Percentiles rank a stretch among this genome's conserved stretches.
Conservation (phyloP, 345 rosid species). For the Zanthoxylum bungeanum region DNA sequence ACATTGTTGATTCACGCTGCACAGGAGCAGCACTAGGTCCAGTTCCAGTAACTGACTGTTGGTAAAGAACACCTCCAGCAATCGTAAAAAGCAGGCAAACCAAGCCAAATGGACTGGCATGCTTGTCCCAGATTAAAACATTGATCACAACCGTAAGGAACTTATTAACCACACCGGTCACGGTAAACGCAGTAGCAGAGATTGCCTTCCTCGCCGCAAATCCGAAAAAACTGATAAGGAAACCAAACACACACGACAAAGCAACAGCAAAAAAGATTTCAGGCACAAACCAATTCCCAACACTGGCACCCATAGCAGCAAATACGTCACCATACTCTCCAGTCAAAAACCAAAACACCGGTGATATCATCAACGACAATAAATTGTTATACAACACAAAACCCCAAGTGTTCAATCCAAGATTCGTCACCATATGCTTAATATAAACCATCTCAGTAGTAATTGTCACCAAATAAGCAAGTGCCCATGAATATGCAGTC, state of each 20-base stretch:
- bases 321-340: conserved; percentile 74
- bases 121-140: conserved; percentile 96
- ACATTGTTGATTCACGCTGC: conserved; percentile 32
- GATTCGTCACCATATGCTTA: conserved; percentile 91
- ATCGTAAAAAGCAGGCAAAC: conserved; percentile 82
- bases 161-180: conserved; percentile 97
- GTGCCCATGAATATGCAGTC: conserved; percentile 92
- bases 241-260: conserved; percentile 87
- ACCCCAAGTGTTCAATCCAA: conserved; percentile 98
- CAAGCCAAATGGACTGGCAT: conserved; percentile 86
- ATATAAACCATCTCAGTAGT: conserved; percentile 97
- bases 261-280: conserved; percentile 68
- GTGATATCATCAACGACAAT: conserved; percentile 84
- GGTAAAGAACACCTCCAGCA: conserved; percentile 88
- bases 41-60: conserved; percentile 83
- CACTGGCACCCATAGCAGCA: conserved; percentile 46
- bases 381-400: conserved; percentile 86
- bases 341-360: conserved; percentile 85
- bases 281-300: conserved; percentile 54
- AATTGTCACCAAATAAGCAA: conserved; percentile 85
- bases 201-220: conserved; percentile 90
- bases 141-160: conserved; percentile 92
- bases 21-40: conserved; percentile 26
- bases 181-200: conserved; percentile 96
- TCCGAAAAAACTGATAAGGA: conserved; percentile 91